These are phyloP conservation scores for Mycena galericulata DNA, from an alignment of 768 basidiomycete genomes.

Conservation along the genomic window DNA sequence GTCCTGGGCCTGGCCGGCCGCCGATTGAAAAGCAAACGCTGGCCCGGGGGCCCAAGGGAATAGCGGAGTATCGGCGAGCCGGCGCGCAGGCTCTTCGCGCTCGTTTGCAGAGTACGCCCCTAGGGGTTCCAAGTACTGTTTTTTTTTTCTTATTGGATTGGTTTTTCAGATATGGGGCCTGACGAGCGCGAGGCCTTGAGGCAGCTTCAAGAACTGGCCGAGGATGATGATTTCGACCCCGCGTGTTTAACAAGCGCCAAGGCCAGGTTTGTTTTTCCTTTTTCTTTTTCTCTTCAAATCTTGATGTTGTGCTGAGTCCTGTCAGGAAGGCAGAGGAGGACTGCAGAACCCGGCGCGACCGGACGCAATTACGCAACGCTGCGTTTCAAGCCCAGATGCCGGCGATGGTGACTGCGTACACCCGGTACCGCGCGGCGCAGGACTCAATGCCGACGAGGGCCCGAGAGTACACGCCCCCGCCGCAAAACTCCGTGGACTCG, in stretches of 20 bases:
- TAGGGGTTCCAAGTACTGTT: too few relatives aligned
- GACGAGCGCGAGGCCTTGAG: background rate
- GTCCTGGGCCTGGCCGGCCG: too few relatives aligned
- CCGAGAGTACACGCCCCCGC: background rate
- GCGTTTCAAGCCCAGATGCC: background rate
- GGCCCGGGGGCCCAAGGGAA: too few relatives aligned
- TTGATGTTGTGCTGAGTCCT: background rate
- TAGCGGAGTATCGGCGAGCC: too few relatives aligned
- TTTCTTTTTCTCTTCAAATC: background rate
- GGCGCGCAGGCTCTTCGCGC: too few relatives aligned
- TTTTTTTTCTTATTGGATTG: too few relatives aligned
- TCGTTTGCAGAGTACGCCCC: too few relatives aligned
- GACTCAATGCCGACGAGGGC: background rate
- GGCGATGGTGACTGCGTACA: background rate
- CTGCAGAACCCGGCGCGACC: background rate
- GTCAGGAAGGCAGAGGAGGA: background rate
- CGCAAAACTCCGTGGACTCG: background rate
- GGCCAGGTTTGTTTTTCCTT: background rate
- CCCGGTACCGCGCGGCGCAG: background rate
- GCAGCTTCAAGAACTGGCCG: slow-evolving; percentile 1
- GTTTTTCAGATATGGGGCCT: slow-evolving; percentile 4
- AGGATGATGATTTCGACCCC: background rate
- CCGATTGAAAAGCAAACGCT: too few relatives aligned
- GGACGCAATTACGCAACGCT: background rate
- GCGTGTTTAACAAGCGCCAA: background rate